Evolutionary conservation across 140 eudicot genomes (phyloP).

Genomic region (Senecio squalidus): DNA sequence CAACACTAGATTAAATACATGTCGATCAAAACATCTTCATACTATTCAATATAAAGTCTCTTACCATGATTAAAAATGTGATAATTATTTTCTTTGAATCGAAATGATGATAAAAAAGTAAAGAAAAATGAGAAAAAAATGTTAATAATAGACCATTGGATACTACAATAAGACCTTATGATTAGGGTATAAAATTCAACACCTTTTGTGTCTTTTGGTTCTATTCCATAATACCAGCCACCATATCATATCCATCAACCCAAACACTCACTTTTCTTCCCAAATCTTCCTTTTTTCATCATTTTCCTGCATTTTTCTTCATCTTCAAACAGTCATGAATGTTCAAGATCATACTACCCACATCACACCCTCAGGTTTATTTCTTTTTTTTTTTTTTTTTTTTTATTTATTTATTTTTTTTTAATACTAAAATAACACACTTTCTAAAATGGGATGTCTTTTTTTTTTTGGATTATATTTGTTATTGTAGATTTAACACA

Average conservation of each 20-base stretch:
- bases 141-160: too few relatives aligned
- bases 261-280: background rate
- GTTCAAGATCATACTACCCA: conserved; percentile 18
- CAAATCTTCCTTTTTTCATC: background rate
- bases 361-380: conserved; percentile 18
- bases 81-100: too few relatives aligned
- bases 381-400: background rate
- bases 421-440: background rate
- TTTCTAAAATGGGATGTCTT: background rate
- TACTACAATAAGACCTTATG: background rate
- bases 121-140: too few relatives aligned
- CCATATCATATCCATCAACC: background rate
- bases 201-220: conserved; percentile 22
- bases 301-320: conserved; percentile 16
- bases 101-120: too few relatives aligned
- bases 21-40: too few relatives aligned
- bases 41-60: too few relatives aligned
- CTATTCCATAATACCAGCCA: conserved; percentile 20
- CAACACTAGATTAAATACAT: too few relatives aligned
- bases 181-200: conserved; percentile 23
- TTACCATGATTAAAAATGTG: too few relatives aligned
- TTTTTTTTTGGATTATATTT: background rate
- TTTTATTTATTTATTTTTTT: background rate
- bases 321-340: conserved; percentile 24
- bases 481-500: conserved; percentile 16